These are phyloP conservation scores for Thelephora ganbajun DNA, from an alignment of 768 basidiomycete species.

Conservation along the genomic window DNA sequence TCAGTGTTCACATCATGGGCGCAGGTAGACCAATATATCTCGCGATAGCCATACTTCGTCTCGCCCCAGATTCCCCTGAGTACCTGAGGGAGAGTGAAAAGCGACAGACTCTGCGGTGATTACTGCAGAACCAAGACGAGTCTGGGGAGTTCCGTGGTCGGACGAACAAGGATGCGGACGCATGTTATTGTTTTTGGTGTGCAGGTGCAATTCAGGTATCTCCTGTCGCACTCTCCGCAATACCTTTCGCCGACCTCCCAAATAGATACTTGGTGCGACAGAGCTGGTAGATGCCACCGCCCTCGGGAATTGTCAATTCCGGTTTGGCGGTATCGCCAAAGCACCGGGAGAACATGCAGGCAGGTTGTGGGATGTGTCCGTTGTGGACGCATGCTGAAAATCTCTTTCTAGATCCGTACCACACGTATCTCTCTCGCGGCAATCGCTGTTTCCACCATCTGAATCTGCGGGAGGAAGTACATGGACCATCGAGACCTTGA, in stretches of 20 bases:
- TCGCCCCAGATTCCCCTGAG: constrained; percentile 22
- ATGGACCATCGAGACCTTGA: constrained; percentile 47
- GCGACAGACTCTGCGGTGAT: constrained; percentile 56
- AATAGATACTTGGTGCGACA: constrained; percentile 56
- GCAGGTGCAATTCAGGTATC: constrained; percentile 63
- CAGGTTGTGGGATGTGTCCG: constrained; percentile 6
- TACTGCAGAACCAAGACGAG: constrained; percentile 55
- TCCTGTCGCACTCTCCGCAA: neutral
- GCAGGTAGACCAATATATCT: constrained; percentile 94
- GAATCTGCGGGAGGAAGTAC: constrained; percentile 17
- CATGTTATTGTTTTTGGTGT: constrained; percentile 97
- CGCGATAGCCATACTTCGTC: constrained; percentile 60
- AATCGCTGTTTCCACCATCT: constrained; percentile 36
- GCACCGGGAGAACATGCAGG: constrained; percentile 70
- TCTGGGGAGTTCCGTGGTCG: constrained; percentile 81
- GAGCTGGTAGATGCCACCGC: constrained; percentile 41
- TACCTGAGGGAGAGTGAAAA: constrained; percentile 22
- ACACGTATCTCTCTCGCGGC: constrained; percentile 87
- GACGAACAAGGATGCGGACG: constrained; percentile 77
- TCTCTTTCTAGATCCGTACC: constrained; percentile 64
- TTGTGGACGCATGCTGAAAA: constrained; percentile 1
- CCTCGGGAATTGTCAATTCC: constrained; percentile 68
- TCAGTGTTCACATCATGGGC: too few relatives aligned
- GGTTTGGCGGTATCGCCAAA: constrained; percentile 82
- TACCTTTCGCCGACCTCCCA: neutral